Evolutionary conservation across 129 eudicot species (phyloP), one percentile per base, ranked within the genome.

Genomic region (Chrysanthemum lavandulifolium): DNA sequence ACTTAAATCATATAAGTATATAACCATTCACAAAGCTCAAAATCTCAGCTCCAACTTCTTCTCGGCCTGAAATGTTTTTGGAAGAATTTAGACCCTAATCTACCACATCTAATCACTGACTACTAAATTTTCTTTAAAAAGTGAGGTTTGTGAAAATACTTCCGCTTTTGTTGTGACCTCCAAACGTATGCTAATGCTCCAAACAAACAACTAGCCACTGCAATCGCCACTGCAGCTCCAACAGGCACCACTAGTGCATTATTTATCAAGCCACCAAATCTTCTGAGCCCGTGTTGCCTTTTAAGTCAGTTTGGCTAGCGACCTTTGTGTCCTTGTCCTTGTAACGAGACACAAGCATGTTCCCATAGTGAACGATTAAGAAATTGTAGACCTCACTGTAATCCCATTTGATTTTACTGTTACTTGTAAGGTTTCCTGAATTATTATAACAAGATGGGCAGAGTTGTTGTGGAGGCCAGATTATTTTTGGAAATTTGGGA

Each of bases 191-290:
- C 91, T 21, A 92, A 84, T 15, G 89, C 97, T 58, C 94, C 97
- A 62, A 92, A 92, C 71, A 85, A 83, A 81, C 97, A 92, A 90
- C 96, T 81, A 0, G 91, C 96, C 18, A 87, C 76, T 50, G 94
- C 96, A 45, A 92, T 92, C 3, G 88, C 96, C 73, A 86, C 19
- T 6, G 96, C 97, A 64, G 96, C 96, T 14, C 97, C 96, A 31
- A 83, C 49, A 2, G 96, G 97, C n/a, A 88, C 96, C 19, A 71
- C 89, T 15, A 87, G 48, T 13, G 96, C 84, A 49, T 81, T 86
- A 73, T 86, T 61, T 9, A 40, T 40, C 47, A 73, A n/a, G 80
- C 79, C 18, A 29, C 63, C 60, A 72, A 16, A 61, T 85, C 96
- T 60, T 86, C 91, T 15, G 72, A 69, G 12, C 59, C 56, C 10